Percentiles rank a stretch among this genome's conserved stretches.
phyloP scores from a whole-genome alignment of 2,329 filamentous ascomycete species.

The Colletotrichum spaethianum region DNA sequence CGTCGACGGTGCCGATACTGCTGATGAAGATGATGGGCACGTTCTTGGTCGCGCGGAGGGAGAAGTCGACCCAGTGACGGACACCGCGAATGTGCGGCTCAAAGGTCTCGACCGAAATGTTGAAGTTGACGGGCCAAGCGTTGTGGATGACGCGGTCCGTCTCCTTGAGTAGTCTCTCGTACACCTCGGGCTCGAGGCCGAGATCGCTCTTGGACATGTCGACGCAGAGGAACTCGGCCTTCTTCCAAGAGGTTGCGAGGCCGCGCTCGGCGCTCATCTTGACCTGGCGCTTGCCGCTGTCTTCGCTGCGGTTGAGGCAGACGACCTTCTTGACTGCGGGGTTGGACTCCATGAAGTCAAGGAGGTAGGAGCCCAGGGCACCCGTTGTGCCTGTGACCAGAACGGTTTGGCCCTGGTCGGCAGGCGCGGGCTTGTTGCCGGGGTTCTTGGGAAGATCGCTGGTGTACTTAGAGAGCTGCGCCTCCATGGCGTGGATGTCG shows the following conservation, averaged over 20 bases:
- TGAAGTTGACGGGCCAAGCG: slow-evolving; percentile 67
- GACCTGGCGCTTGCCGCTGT: slow-evolving; percentile 58
- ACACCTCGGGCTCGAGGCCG: slow-evolving; percentile 58
- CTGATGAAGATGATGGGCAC: slow-evolving; percentile 54
- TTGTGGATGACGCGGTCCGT: slow-evolving; percentile 67
- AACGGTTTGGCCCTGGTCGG: slow-evolving; percentile 50
- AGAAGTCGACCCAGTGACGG: slow-evolving; percentile 63
- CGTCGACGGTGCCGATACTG: slow-evolving; percentile 55
- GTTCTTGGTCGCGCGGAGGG: slow-evolving; percentile 50
- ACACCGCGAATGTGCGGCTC: slow-evolving; percentile 65
- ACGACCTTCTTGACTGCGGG: slow-evolving; percentile 57
- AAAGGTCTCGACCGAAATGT: slow-evolving; percentile 64
- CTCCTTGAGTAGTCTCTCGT: slow-evolving; percentile 54
- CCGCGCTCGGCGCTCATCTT: slow-evolving; percentile 55
- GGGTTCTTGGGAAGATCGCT: slow-evolving; percentile 46
- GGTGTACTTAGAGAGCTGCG: slow-evolving; percentile 54
- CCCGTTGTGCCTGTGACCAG: slow-evolving; percentile 38
- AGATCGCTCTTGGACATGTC: slow-evolving; percentile 63
- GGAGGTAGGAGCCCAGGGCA: slow-evolving; percentile 33
- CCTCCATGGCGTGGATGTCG: slow-evolving; percentile 50
- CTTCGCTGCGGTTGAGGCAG: slow-evolving; percentile 63
- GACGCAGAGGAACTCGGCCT: slow-evolving; percentile 63
- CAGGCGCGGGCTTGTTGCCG: slow-evolving; percentile 47
- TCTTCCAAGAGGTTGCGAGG: slow-evolving; percentile 52
- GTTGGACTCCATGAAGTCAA: slow-evolving; percentile 50